Evolutionary conservation across 805 yeast species (phyloP), one percentile per base, ranked within the genome.

Genomic region (Sugiyamaella smithiae): DNA sequence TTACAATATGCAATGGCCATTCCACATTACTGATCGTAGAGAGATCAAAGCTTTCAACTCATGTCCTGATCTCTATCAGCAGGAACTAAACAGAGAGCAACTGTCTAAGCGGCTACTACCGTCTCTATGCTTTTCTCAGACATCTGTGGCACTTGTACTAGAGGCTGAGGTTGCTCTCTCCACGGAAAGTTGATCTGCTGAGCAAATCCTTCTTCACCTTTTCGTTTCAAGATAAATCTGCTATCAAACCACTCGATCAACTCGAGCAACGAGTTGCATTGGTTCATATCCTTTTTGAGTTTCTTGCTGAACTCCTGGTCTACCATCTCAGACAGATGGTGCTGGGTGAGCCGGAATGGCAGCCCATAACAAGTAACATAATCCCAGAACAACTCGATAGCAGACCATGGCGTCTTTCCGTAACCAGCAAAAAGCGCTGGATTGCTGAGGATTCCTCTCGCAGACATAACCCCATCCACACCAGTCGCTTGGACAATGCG

Each of bases 401-500:
- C 91, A 5, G 83, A 79, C 97, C 98, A 93, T 2, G 98, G 97
- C 1, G 96, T 84, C 45, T 69, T 72, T 0, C 71, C 70, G 60
- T 66, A 77, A 0, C 95, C 96, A 1, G 85, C 78, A 68, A 93
- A 93, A 55, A 93, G 60, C 0, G 90, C 95, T 0, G 99, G 99
- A 64, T 93, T 93, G 24, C 78, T 71, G 44, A 93, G 68, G 2
- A 88, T 71, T 0, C 99, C 99, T 53, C 99, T 71, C 1, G 87
- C 99, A 2, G 97, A 84, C 99, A 93, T 93, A 5, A 93, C 85
- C 5, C 98, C 99, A 63, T 88, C 93, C 35, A 81, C 88, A 1
- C 85, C 84, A 0, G 98, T 89, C 45, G 64, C 63, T 9, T 76
- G 68, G 0, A 80, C 78, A 23, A 91, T 90, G 16, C 64, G 61